phyloP scores from a whole-genome alignment of 352 stramenopile species.

The Phytophthora cactorum region DNA sequence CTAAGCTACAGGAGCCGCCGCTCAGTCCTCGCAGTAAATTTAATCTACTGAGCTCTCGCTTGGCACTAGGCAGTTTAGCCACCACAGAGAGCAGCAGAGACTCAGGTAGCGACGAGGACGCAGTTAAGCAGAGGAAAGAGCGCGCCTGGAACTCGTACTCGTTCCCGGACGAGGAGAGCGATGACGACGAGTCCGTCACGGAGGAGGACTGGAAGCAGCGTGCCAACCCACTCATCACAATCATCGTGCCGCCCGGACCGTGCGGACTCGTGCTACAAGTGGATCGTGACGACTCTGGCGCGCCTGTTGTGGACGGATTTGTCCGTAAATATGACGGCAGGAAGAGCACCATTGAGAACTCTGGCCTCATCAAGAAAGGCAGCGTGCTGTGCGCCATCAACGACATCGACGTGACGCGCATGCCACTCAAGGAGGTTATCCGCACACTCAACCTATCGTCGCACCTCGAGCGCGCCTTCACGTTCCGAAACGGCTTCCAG shows the following conservation, averaged over 20 bases:
- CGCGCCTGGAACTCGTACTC: constrained; percentile 34
- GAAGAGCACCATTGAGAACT: constrained; percentile 83
- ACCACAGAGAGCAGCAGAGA: constrained; percentile 36
- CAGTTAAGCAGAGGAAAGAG: constrained; percentile 13
- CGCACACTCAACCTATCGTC: constrained; percentile 76
- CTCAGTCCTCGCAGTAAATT: constrained; percentile 80
- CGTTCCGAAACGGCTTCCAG: constrained; percentile 60
- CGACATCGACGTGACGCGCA: constrained; percentile 72
- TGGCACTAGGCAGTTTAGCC: constrained; percentile 27
- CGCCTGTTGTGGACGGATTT: constrained; percentile 79
- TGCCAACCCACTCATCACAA: constrained; percentile 63
- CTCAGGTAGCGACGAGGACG: constrained; percentile 25
- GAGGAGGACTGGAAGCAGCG: constrained; percentile 77
- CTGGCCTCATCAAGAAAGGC: constrained; percentile 62
- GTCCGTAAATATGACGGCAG: constrained; percentile 66
- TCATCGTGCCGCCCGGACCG: constrained; percentile 77
- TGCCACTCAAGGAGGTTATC: constrained; percentile 74
- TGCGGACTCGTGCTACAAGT: constrained; percentile 78
- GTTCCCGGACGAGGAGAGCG: constrained; percentile 33
- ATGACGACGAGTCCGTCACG: constrained; percentile 53
- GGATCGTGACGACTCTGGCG: constrained; percentile 38
- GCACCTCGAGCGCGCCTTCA: constrained; percentile 74
- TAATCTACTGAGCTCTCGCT: constrained; percentile 48
- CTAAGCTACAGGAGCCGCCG: constrained; percentile 72
- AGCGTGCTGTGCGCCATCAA: constrained; percentile 83